Evolutionary conservation across 2,329 filamentous ascomycete species (phyloP).

Genomic region (Zalaria sp.): DNA sequence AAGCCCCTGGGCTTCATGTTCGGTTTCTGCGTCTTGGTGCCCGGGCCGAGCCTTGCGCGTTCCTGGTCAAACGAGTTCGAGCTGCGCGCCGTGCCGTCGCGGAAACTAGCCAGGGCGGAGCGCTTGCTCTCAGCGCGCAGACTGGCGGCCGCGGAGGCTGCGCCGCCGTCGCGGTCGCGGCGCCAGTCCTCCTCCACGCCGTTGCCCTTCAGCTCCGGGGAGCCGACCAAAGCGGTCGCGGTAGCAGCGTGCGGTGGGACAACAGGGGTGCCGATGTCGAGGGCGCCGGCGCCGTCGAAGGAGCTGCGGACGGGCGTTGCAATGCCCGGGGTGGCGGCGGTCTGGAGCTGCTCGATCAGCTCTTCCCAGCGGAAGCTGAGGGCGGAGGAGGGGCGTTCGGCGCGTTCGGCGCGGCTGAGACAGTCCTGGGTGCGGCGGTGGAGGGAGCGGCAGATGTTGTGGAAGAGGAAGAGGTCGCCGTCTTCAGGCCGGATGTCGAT

Average conservation of each 20-base stretch:
- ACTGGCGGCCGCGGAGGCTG: constrained; percentile 7
- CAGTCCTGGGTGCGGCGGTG: constrained; percentile 35
- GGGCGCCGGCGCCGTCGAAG: constrained; percentile 6
- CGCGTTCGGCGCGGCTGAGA: constrained; percentile 36
- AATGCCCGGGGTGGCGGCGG: constrained; percentile 15
- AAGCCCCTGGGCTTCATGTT: neutral
- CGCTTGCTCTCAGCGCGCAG: constrained; percentile 2
- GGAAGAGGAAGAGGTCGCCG: constrained; percentile 34
- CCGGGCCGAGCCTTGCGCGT: no score
- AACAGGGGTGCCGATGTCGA: neutral
- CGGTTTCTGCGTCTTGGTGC: neutral
- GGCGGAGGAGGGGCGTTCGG: constrained; percentile 34
- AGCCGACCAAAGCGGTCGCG: neutral
- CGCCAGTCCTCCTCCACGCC: constrained; percentile 6
- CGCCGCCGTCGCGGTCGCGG: constrained; percentile 7
- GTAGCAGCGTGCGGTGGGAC: neutral
- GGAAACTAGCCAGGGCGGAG: constrained; percentile 1
- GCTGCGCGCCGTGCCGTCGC: neutral
- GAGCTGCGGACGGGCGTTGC: constrained; percentile 6
- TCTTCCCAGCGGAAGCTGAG: constrained; percentile 38
- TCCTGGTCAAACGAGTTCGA: neutral
- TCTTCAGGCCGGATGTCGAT: constrained; percentile 22
- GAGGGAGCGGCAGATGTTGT: constrained; percentile 33
- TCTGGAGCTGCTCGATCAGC: constrained; percentile 30
- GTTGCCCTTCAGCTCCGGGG: neutral